These are phyloP conservation scores for Bullera alba DNA, from an alignment of 768 basidiomycete genomes.

Conservation along the genomic window DNA sequence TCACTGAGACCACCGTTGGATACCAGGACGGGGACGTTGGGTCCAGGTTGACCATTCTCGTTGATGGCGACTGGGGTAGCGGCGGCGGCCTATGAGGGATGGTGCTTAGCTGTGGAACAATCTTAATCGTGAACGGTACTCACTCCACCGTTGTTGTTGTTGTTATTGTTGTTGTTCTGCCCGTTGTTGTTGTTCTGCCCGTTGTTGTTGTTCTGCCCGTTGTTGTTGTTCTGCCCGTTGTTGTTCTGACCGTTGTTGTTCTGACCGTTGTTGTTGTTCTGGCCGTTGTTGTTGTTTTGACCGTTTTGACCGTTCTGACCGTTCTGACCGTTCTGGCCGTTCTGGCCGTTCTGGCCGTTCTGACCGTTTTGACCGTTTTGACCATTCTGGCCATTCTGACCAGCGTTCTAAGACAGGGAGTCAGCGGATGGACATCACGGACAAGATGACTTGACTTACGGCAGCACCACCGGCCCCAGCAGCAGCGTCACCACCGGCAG, in stretches of 20 bases:
- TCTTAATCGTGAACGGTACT: neutral
- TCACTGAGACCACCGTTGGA: conserved; percentile 19
- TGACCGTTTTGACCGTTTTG: neutral
- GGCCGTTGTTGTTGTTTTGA: neutral
- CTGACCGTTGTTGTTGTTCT: too few species aligned
- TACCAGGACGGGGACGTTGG: conserved; percentile 22
- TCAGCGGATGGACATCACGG: too few species aligned
- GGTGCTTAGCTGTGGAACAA: neutral
- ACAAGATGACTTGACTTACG: too few species aligned
- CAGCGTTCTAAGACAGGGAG: conserved; percentile 3
- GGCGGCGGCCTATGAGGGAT: neutral
- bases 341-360: neutral
- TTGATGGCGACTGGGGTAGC: conserved; percentile 7
- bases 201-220: too few species aligned
- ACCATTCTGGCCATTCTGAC: conserved; percentile 2
- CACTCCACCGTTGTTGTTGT: neutral
- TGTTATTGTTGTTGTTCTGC: neutral
- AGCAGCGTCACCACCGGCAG: too few species aligned
- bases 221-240: too few species aligned
- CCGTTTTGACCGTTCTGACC: neutral
- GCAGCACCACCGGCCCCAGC: too few species aligned
- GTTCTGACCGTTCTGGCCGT: conserved; percentile 1
- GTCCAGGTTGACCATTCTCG: conserved; percentile 19
- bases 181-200: conserved; percentile 1
- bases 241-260: too few species aligned